These are phyloP conservation scores for Monilinia polystroma DNA, from an alignment of 2,329 filamentous ascomycete genomes.

Conservation along the genomic window DNA sequence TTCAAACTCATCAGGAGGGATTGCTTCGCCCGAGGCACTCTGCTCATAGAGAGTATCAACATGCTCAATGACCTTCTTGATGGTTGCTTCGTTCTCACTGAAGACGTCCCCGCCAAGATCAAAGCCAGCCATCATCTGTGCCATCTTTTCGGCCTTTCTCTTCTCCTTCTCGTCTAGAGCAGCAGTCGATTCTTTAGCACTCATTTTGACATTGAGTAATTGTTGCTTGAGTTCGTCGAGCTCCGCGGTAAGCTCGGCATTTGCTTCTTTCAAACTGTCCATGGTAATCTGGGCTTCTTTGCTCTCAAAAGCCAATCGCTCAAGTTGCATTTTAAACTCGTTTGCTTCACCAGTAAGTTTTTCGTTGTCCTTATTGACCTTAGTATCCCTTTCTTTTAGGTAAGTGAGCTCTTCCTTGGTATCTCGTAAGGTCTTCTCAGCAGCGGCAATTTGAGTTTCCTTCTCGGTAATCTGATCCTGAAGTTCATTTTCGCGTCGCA, in stretches of 20 bases:
- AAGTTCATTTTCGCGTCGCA: constrained; percentile 92
- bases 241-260: constrained; percentile 85
- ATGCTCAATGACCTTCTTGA: constrained; percentile 79
- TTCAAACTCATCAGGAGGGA: constrained; percentile 78
- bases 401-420: constrained; percentile 82
- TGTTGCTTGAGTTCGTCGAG: constrained; percentile 96
- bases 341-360: constrained; percentile 81
- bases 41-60: constrained; percentile 77
- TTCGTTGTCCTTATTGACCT: constrained; percentile 87
- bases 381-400: constrained; percentile 81
- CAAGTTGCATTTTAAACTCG: constrained; percentile 93
- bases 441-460: constrained; percentile 75
- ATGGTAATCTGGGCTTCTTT: constrained; percentile 97
- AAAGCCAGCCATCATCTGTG: constrained; percentile 99
- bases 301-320: constrained; percentile 91
- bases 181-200: constrained; percentile 86
- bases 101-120: constrained; percentile 91
- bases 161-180: constrained; percentile 96
- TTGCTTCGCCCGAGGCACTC: constrained; percentile 71
- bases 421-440: constrained; percentile 78
- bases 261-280: constrained; percentile 95
- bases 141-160: constrained; percentile 99
- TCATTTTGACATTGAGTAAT: constrained; percentile 93
- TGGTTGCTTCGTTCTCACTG: constrained; percentile 84
- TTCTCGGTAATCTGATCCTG: constrained; percentile 95